Evolutionary conservation across 176 grass and related monocot genomes (phyloP).

Genomic region (Lolium rigidum): DNA sequence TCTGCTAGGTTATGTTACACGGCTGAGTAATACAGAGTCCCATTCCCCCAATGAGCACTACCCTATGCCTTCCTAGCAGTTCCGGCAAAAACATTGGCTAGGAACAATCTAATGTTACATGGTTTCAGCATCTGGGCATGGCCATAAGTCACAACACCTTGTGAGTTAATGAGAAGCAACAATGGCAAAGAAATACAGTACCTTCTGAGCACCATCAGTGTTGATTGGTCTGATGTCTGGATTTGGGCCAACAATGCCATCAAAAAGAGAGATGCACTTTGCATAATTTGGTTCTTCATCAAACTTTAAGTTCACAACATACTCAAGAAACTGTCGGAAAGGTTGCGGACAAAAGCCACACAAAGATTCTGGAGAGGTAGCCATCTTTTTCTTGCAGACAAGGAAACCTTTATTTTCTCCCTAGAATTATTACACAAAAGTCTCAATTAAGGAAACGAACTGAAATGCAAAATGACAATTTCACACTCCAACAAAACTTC

Average conservation of each 20-base stretch:
- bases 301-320: constrained; percentile 93
- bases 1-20: neutral
- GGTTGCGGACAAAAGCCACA: constrained; percentile 90
- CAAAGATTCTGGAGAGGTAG: constrained; percentile 80
- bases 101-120: constrained; percentile 12
- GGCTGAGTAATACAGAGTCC: neutral
- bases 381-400: constrained; percentile 99
- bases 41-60: constrained; percentile 13
- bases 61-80: neutral
- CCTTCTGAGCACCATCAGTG: constrained; percentile 98
- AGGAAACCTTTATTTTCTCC: constrained; percentile 96
- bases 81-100: neutral
- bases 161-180: constrained; percentile 29
- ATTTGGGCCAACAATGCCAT: constrained; percentile 90
- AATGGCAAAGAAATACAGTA: constrained; percentile 44
- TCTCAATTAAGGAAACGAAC: constrained; percentile 10
- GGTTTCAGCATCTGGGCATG: neutral
- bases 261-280: constrained; percentile 96
- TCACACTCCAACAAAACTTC: constrained; percentile 38
- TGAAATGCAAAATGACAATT: constrained; percentile 2
- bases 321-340: constrained; percentile 84
- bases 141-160: constrained; percentile 20
- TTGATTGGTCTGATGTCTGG: constrained; percentile 94
- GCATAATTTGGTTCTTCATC: constrained; percentile 95
- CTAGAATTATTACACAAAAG: constrained; percentile 54